phyloP scores from a whole-genome alignment of 345 rosid genomes.

The Ceriops zippeliana region DNA sequence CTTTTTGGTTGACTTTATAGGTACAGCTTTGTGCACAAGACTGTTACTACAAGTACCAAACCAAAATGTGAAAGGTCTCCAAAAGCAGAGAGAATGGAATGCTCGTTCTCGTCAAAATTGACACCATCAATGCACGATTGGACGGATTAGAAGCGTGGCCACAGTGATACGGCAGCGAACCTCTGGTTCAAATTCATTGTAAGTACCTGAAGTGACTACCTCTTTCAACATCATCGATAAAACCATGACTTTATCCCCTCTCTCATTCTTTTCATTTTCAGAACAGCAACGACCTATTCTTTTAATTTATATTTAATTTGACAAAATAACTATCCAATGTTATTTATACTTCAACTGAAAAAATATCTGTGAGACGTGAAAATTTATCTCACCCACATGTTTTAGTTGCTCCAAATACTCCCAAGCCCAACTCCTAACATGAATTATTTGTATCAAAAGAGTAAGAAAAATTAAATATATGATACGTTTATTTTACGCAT shows the following conservation, averaged over 20 bases:
- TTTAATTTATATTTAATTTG: neutral
- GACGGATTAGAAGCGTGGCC: neutral
- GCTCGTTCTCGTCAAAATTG: too few species aligned
- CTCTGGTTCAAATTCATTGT: slow-evolving; percentile 8
- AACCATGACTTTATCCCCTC: neutral
- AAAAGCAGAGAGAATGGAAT: neutral
- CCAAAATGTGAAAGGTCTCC: neutral
- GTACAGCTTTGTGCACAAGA: neutral
- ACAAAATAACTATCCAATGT: too few species aligned
- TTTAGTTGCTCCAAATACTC: too few species aligned
- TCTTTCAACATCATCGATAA: neutral
- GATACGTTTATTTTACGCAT: too few species aligned
- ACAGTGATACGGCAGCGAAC: neutral
- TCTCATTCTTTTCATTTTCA: too few species aligned
- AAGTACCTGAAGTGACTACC: neutral
- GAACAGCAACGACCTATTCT: neutral
- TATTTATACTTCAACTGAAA: too few species aligned
- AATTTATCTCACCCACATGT: too few species aligned
- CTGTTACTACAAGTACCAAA: neutral
- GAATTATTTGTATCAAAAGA: too few species aligned
- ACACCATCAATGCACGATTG: neutral
- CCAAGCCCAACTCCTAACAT: too few species aligned
- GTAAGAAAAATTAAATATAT: too few species aligned
- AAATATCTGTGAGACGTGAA: too few species aligned
- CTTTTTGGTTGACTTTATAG: too few species aligned